A percentile compares a stretch with the other conserved stretches of the same genome.
Evolutionary conservation across 2,329 filamentous ascomycete genomes (phyloP).

Genomic region (Cyphellophora europaea): DNA sequence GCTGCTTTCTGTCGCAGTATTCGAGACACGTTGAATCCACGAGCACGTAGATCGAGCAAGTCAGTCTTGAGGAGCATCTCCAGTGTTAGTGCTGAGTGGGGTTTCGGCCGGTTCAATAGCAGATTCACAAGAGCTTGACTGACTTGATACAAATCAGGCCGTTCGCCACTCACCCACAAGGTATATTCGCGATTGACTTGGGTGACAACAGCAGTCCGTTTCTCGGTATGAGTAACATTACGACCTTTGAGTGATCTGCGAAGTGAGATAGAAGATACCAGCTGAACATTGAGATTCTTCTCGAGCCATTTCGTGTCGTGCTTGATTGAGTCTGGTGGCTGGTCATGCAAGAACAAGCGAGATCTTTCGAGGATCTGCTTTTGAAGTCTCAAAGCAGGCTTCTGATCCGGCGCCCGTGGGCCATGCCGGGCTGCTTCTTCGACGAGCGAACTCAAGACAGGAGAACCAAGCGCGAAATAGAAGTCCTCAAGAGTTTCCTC

Average conservation of each 20-base stretch:
- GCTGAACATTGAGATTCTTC: slow-evolving; percentile 67
- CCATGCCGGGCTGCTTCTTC: slow-evolving; percentile 70
- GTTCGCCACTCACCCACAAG: slow-evolving; percentile 65
- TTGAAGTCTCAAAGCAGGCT: slow-evolving; percentile 57
- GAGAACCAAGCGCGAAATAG: slow-evolving; percentile 71
- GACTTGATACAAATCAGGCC: slow-evolving; percentile 82
- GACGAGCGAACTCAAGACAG: slow-evolving; percentile 65
- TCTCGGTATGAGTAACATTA: slow-evolving; percentile 61
- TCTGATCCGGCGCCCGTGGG: slow-evolving; percentile 55
- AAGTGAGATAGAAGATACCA: slow-evolving; percentile 69
- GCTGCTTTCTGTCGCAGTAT: slow-evolving; percentile 82
- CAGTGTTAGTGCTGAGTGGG: slow-evolving; percentile 81
- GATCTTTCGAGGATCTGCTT: slow-evolving; percentile 80
- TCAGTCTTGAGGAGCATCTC: slow-evolving; percentile 85
- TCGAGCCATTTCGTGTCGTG: slow-evolving; percentile 88
- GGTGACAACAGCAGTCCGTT: slow-evolving; percentile 63
- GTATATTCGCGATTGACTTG: slow-evolving; percentile 48
- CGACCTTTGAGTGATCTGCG: slow-evolving; percentile 66
- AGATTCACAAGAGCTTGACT: slow-evolving; percentile 77
- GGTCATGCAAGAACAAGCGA: slow-evolving; percentile 82
- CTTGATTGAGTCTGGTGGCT: slow-evolving; percentile 66
- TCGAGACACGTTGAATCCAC: slow-evolving; percentile 93
- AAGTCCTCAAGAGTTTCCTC: slow-evolving; percentile 81
- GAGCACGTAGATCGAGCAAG: slow-evolving; percentile 68
- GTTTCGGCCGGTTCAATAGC: slow-evolving; percentile 70